A percentile compares a stretch with the other conserved stretches of the same genome.
Conservation (phyloP, 1,139 yeast genomes). For the Nakaseomyces bracarensis region DNA sequence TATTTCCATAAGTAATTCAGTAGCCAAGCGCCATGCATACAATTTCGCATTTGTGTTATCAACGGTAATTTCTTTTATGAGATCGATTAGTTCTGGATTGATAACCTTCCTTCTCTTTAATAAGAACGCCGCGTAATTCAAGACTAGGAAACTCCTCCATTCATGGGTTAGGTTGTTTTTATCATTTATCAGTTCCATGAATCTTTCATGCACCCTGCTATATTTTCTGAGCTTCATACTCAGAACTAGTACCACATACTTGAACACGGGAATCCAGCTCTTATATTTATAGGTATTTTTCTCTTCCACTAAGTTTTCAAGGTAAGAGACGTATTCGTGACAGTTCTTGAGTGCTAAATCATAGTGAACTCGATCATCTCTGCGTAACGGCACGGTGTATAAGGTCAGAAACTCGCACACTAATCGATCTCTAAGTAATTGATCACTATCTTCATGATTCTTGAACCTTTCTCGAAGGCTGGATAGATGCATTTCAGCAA, state of each 20-base stretch:
- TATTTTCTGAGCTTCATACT: slow-evolving; percentile 12
- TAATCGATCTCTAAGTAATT: slow-evolving; percentile 17
- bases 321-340: slow-evolving; percentile 14
- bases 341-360: slow-evolving; percentile 24
- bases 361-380: slow-evolving; percentile 16
- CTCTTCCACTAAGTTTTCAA: slow-evolving; percentile 8
- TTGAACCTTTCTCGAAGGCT: slow-evolving; percentile 21
- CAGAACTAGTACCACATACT: slow-evolving; percentile 14
- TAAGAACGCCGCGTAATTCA: slow-evolving; percentile 11
- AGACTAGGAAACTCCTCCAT: slow-evolving; percentile 9
- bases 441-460: slow-evolving; percentile 14
- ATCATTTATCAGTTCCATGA: slow-evolving; percentile 1
- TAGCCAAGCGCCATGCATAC: slow-evolving; percentile 23
- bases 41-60: slow-evolving; percentile 12
- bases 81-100: slow-evolving; percentile 9
- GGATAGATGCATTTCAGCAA: slow-evolving; percentile 26
- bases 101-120: slow-evolving; percentile 16
- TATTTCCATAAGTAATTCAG: slow-evolving; percentile 19
- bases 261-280: slow-evolving; percentile 19
- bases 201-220: slow-evolving; percentile 9
- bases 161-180: not conserved
- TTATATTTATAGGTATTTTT: not conserved
- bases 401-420: slow-evolving; percentile 20
- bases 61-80: slow-evolving; percentile 10
- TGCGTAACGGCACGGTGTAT: slow-evolving; percentile 18